These are phyloP conservation scores for Colletotrichum sp. DNA, from an alignment of 2,329 filamentous ascomycete genomes.

Conservation along the genomic window DNA sequence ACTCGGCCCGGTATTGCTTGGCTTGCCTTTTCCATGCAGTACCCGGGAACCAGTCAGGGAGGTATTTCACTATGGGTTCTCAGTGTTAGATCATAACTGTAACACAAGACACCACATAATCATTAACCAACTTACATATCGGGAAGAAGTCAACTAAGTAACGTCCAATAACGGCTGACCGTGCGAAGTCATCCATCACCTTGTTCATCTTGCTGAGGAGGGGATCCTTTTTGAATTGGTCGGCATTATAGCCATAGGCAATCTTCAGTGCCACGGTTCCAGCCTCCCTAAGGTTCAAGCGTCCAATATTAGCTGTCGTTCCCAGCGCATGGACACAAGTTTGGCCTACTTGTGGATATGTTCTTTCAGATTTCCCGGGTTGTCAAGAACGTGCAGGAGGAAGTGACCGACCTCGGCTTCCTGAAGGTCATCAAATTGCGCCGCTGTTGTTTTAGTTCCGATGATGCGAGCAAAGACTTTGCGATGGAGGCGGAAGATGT, in stretches of 20 bases:
- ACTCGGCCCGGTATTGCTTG: neutral
- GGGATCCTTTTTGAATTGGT: slow-evolving; percentile 6
- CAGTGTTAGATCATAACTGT: neutral
- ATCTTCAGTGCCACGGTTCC: slow-evolving; percentile 4
- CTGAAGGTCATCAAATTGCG: slow-evolving; percentile 45
- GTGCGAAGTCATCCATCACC: slow-evolving; percentile 12
- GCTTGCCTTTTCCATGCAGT: slow-evolving; percentile 12
- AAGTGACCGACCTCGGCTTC: slow-evolving; percentile 48
- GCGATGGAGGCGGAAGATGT: slow-evolving; percentile 42
- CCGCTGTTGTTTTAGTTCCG: slow-evolving; percentile 42
- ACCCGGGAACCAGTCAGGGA: slow-evolving; percentile 20
- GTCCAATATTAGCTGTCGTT: neutral
- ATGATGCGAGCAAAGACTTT: slow-evolving; percentile 48
- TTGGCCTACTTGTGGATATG: slow-evolving; percentile 42
- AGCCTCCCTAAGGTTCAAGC: slow-evolving; percentile 26
- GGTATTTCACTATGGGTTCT: slow-evolving; percentile 25
- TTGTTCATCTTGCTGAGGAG: slow-evolving; percentile 11
- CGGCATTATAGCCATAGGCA: slow-evolving; percentile 18
- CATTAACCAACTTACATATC: neutral
- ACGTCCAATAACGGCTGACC: neutral
- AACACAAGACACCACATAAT: neutral
- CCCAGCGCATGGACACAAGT: accelerated
- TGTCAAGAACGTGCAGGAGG: slow-evolving; percentile 42
- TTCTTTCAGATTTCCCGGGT: slow-evolving; percentile 37
- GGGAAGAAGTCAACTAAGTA: slow-evolving; percentile 20